phyloP scores from a whole-genome alignment of 371 early-diverging fungal genomes.

The Choanephora cucurbitarum region DNA sequence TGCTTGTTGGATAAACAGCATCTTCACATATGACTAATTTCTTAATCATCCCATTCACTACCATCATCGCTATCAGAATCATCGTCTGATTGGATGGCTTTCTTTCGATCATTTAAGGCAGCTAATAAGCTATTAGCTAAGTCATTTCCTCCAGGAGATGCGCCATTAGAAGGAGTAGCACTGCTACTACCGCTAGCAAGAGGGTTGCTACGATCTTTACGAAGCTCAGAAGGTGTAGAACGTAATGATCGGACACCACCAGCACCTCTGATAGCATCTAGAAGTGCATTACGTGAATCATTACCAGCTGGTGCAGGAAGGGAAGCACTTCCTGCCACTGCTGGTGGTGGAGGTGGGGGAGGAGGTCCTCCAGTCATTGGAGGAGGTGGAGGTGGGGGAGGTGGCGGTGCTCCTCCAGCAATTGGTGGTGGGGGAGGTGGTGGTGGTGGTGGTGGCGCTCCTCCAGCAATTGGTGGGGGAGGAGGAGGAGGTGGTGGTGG shows the following conservation, averaged over 20 bases:
- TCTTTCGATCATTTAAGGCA: conserved; percentile 33
- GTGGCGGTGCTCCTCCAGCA: conserved; percentile 14
- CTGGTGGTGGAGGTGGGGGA: conserved; percentile 19
- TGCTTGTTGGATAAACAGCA: no score
- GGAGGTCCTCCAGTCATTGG: conserved; percentile 7
- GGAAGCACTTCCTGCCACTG: conserved; percentile 8
- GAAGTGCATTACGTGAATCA: conserved; percentile 34
- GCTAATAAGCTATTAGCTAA: conserved; percentile 32
- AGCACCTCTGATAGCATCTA: conserved; percentile 45
- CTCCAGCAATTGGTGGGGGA: conserved; percentile 13
- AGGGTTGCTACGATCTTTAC: conserved; percentile 36
- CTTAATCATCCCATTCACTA: conserved; percentile 41
- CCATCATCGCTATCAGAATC: conserved; percentile 26
- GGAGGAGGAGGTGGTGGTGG: conserved; percentile 25
- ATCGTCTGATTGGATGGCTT: conserved; percentile 32
- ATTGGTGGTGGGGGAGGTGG: conserved; percentile 21
- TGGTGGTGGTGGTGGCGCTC: conserved; percentile 15
- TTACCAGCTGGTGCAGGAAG: conserved; percentile 13
- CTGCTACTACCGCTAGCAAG: conserved; percentile 13
- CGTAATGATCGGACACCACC: conserved; percentile 40
- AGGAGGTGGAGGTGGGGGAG: conserved; percentile 17
- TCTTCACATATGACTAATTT: background rate
- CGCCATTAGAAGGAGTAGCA: conserved; percentile 11
- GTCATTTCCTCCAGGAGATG: conserved; percentile 14
- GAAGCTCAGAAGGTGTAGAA: conserved; percentile 30